Evolutionary conservation across 306 rosid genomes (phyloP), one percentile per base, ranked within the genome.

Genomic region (Fragaria ananassa): DNA sequence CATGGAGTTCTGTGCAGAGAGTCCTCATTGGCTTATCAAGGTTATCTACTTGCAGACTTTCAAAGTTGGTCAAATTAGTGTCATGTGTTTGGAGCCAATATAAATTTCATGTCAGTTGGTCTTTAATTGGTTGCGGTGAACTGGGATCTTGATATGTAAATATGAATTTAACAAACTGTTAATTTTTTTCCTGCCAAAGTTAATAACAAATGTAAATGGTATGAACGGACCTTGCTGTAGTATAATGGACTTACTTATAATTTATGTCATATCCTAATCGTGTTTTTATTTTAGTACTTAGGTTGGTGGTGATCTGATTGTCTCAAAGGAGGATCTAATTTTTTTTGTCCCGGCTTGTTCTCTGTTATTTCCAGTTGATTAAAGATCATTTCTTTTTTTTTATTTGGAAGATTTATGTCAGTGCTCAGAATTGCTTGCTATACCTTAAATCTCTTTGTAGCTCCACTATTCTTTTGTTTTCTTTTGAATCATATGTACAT

Each of bases 21-120:
- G 91, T 85, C 97, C 97, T 58, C 78, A 90, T 72, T 92, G 97
- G 96, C 96, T 87, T 83, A 88, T 88, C 86, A 92, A 92, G 96
- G 97, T 90, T 74, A 81, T 70, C 18, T 27, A 49, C 74, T 83
- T 57, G 29, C 53, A 17, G 72, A 70, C 49, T 75, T 70, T 45
- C 61, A 71, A 54, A 58, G 42, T 74, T 53, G 18, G 68, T 50
- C 25, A 47, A 65, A 35, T 53, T 54, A 23, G 13, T 51, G 10
- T 61, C 45, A 10, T n/a, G 35, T 27, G 31, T 74, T 45, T 47
- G 35, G 35, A 31, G 35, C 35, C 46, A 11, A 35, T 29, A 34
- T 71, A 31, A 34, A 31, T 31, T 51, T 70, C 74, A 44, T 50
- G 17, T 71, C 37, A 34, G 35, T 71, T 37, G 29, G 18, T 71